Percentiles rank a stretch among this genome's conserved stretches.
Evolutionary conservation across 768 basidiomycete genomes (phyloP).

Genomic region (Dendrothele bispora): DNA sequence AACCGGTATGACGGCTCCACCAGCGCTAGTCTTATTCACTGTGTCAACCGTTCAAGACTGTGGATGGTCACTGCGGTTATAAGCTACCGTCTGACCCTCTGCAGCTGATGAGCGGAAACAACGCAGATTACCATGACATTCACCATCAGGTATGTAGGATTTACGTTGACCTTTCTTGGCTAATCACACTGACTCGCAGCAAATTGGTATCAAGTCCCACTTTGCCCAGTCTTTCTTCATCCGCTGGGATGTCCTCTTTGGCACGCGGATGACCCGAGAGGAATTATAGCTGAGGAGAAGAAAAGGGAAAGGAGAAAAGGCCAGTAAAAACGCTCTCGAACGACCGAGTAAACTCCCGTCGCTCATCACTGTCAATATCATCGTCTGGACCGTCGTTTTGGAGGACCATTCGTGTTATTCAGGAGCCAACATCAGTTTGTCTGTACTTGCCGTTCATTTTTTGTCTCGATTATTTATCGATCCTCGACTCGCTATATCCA

Average conservation of each 20-base stretch:
- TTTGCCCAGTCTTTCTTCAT: slow-evolving; percentile 96
- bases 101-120: slow-evolving; percentile 83
- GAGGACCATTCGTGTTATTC: too few species aligned
- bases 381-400: too few species aligned
- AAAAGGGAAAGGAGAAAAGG: slow-evolving; percentile 36
- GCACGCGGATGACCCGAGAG: slow-evolving; percentile 78
- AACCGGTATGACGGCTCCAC: slow-evolving; percentile 72
- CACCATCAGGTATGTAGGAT: slow-evolving; percentile 76
- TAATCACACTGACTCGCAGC: slow-evolving; percentile 7
- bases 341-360: background rate
- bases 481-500: too few species aligned
- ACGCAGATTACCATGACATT: slow-evolving; percentile 97
- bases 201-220: slow-evolving; percentile 89
- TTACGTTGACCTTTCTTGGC: background rate
- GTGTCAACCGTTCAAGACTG: slow-evolving; percentile 89
- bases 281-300: slow-evolving; percentile 57
- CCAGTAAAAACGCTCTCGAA: slow-evolving; percentile 32
- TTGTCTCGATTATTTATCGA: background rate
- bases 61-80: slow-evolving; percentile 96
- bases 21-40: slow-evolving; percentile 80
- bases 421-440: background rate
- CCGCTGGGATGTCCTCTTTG: slow-evolving; percentile 87
- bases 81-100: slow-evolving; percentile 87
- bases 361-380: background rate
- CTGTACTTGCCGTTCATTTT: background rate